phyloP scores from a whole-genome alignment of 169 alveolate genomes.

The Cytauxzoon felis region DNA sequence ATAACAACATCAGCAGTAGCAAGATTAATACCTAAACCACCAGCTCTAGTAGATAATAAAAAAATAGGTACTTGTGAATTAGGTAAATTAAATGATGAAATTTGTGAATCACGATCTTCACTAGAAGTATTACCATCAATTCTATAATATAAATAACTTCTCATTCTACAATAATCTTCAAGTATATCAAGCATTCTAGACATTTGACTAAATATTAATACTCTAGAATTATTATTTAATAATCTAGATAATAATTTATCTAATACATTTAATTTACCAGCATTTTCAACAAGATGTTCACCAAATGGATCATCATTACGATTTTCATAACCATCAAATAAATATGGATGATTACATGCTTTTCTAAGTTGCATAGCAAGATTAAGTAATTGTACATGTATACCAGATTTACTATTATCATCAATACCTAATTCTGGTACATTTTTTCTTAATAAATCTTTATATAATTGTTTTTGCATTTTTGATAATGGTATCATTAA shows the following conservation, averaged over 20 bases:
- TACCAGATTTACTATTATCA: conserved; percentile 57
- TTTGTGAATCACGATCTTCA: conserved; percentile 90
- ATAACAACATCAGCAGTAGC: conserved; percentile 96
- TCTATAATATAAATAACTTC: conserved; percentile 90
- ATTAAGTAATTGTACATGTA: conserved; percentile 88
- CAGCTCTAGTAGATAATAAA: conserved; percentile 94
- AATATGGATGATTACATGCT: conserved; percentile 97
- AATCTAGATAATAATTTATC: conserved; percentile 81
- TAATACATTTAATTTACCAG: conserved; percentile 88
- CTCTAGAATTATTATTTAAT: conserved; percentile 77
- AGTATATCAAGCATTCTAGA: conserved; percentile 90
- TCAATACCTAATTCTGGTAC: conserved; percentile 71
- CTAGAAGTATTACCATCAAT: conserved; percentile 96
- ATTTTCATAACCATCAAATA: conserved; percentile 89
- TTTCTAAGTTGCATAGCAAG: conserved; percentile 97
- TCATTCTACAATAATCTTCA: conserved; percentile 90
- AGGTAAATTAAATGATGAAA: conserved; percentile 85
- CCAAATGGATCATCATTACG: conserved; percentile 82
- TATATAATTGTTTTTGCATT: conserved; percentile 89
- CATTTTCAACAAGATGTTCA: conserved; percentile 84
- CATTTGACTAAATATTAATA: conserved; percentile 89
- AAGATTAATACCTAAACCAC: conserved; percentile 95
- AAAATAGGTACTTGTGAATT: conserved; percentile 87
- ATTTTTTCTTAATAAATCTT: conserved; percentile 82
- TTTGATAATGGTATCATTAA: conserved; percentile 88